Evolutionary conservation across 2,329 filamentous ascomycete genomes (phyloP), one percentile per base, ranked within the genome.

Genomic region (Penicillium crustosum): DNA sequence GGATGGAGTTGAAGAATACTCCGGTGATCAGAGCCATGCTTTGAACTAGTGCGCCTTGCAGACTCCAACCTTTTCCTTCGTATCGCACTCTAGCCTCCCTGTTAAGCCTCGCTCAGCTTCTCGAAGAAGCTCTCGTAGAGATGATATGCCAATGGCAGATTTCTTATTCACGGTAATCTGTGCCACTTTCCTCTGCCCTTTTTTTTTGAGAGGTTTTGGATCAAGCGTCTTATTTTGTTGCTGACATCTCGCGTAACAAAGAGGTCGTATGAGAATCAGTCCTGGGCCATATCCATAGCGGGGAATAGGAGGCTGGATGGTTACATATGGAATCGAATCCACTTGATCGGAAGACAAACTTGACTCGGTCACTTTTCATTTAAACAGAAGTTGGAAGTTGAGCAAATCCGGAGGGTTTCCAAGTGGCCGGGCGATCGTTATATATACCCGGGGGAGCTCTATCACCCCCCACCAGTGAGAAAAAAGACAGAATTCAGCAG

Each of bases 171-270:
- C 29, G 0, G 62, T 68, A 3, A 89, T 68, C 68, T 88, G 81
- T 0, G 77, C 84, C 3, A 89, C 85, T 86, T 69, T 90, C 88
- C 68, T 90, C 87, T 0, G 86, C 87, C 88, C 88, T 90, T 72
- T 90, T 72, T 90, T 90, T 59, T 83, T 68, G 15, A 84, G 66
- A 0, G 84, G 83, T 9, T 81, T 78, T 0, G 87, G 86, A 53
- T 82, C 80, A 1, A 79, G 68, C 44, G 73, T 75, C 48, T 71
- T 70, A 29, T 77, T 76, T 35, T 68, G 71, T 41, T 66, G 53
- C 36, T 67, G 63, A 8, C 60, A 60, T 67, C 66, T 49, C 49
- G 62, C 43, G 72, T 63, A 59, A 35, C 44, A 66, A 39, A 68
- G 61, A 7, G 80, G 74, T 1, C 78, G 64, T 4, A 83, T 61